Evolutionary conservation across 2,329 filamentous ascomycete genomes (phyloP).

Genomic region (Colletotrichum sublineola): DNA sequence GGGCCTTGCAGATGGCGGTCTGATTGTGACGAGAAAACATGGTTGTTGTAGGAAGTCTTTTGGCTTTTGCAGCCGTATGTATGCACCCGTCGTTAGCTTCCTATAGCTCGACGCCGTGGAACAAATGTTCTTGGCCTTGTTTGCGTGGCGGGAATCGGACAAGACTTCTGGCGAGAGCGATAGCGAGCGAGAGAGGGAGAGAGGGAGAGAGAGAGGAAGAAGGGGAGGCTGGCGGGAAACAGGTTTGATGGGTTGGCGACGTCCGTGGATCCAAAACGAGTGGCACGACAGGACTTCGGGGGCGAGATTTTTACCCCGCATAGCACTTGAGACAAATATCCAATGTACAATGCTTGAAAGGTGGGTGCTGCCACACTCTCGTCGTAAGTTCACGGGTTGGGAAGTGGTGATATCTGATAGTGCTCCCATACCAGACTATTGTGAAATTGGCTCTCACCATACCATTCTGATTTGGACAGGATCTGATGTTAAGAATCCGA

Average conservation of each 20-base stretch:
- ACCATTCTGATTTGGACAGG: constrained; percentile 17
- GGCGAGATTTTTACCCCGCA: constrained; percentile 38
- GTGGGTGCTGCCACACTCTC: constrained; percentile 14
- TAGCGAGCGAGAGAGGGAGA: neutral
- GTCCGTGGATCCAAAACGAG: constrained; percentile 15
- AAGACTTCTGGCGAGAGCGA: constrained; percentile 1
- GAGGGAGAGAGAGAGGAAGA: constrained; percentile 11
- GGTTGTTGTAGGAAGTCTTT: constrained; percentile 39
- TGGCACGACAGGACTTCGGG: constrained; percentile 30
- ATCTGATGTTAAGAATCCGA: constrained; percentile 16
- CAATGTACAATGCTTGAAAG: constrained; percentile 10
- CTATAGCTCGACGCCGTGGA: constrained; percentile 36
- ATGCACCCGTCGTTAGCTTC: constrained; percentile 35
- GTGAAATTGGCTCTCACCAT: constrained; percentile 22
- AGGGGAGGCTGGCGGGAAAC: constrained; percentile 23
- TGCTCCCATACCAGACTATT: constrained; percentile 26
- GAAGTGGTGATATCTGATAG: constrained; percentile 31
- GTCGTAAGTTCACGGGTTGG: constrained; percentile 9
- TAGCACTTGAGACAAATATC: constrained; percentile 34
- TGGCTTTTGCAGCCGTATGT: constrained; percentile 37
- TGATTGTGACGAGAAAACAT: constrained; percentile 41
- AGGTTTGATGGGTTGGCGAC: constrained; percentile 17
- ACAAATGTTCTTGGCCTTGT: constrained; percentile 36
- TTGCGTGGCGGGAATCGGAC: constrained; percentile 27
- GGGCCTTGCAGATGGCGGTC: constrained; percentile 39